Evolutionary conservation across 2,329 filamentous ascomycete species (phyloP), one percentile per base, ranked within the genome.

Genomic region (Monosporascus sp.): DNA sequence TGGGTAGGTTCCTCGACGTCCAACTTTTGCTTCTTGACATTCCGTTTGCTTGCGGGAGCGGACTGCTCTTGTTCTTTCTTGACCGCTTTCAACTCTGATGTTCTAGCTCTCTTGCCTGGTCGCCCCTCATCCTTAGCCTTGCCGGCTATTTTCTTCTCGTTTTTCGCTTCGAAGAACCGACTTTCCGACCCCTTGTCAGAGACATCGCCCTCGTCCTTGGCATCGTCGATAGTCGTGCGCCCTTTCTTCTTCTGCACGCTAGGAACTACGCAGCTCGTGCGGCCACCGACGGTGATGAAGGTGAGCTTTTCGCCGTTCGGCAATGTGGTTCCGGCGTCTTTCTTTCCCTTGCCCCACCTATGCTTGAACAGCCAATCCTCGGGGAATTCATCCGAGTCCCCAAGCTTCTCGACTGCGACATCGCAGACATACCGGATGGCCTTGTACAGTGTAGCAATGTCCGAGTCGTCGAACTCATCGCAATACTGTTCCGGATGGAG

Each of bases 401-500:
- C 91, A 6, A 96, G 78, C 26, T 85, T 77, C 48, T 89, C 89
- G 20, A 93, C 85, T 0, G 93, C 89, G 1, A 84, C 87, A 55
- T 86, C 81, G 67, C 91, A 96, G 8, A 99, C 87, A 57, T 89
- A 84, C 54, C 87, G 79, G 44, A 97, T 85, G 0, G 86, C 80
- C 8, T 84, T 76, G 68, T 94, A 86, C 2, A 99, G 76, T 40
- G 76, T 78, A 58, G 81, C 79, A 57, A 95, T 82, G 68, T 97
- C 87, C 0, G 74, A 78, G 35, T 89, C 83, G 57, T 69, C 78
- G 60, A 97, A 88, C 0, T 89, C 88, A 64, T 97, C 86, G 71
- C 87, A 91, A 72, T 95, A 95, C 68, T 96, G 91, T 68, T 97
- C 93, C 0, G 94, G 94, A 61, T 99, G 93, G 17, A 97, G 80